These are phyloP conservation scores for Ophioceras dolichostomum DNA, from an alignment of 2,329 filamentous ascomycete species.

Conservation along the genomic window DNA sequence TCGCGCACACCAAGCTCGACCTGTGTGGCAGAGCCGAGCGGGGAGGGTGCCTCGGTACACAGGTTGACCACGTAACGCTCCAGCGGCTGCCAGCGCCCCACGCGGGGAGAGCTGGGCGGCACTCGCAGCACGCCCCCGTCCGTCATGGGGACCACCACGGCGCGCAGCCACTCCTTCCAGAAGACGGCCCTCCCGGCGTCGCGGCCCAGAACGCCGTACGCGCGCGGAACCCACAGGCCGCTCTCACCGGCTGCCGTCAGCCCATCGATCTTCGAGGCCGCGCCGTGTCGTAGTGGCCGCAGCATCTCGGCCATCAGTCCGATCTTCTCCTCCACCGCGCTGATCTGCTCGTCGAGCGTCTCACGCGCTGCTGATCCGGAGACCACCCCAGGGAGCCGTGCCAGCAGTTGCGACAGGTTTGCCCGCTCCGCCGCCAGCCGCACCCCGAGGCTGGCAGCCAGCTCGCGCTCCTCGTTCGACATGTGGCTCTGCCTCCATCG, in stretches of 20 bases:
- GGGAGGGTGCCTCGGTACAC: slow-evolving; percentile 88
- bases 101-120: slow-evolving; percentile 75
- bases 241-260: slow-evolving; percentile 92
- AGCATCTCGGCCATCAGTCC: slow-evolving; percentile 92
- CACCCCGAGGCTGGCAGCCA: slow-evolving; percentile 84
- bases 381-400: slow-evolving; percentile 65
- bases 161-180: slow-evolving; percentile 98
- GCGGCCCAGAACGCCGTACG: slow-evolving; percentile 82
- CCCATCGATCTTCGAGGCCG: slow-evolving; percentile 93
- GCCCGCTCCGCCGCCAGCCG: slow-evolving; percentile 78
- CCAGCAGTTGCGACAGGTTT: slow-evolving; percentile 76
- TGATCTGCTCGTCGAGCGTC: slow-evolving; percentile 83
- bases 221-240: slow-evolving; percentile 87
- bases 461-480: slow-evolving; percentile 80
- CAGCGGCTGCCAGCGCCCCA: slow-evolving; percentile 90
- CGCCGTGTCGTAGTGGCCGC: slow-evolving; percentile 81
- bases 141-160: slow-evolving; percentile 89
- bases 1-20: slow-evolving; percentile 87
- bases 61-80: slow-evolving; percentile 96
- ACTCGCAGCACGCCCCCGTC: slow-evolving; percentile 74
- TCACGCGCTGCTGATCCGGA: slow-evolving; percentile 78
- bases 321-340: slow-evolving; percentile 93
- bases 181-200: slow-evolving; percentile 77
- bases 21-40: slow-evolving; percentile 87
- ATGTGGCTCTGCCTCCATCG: slow-evolving; percentile 77